These are phyloP conservation scores for Suillus americanus DNA, from an alignment of 768 basidiomycete species.

Conservation along the genomic window DNA sequence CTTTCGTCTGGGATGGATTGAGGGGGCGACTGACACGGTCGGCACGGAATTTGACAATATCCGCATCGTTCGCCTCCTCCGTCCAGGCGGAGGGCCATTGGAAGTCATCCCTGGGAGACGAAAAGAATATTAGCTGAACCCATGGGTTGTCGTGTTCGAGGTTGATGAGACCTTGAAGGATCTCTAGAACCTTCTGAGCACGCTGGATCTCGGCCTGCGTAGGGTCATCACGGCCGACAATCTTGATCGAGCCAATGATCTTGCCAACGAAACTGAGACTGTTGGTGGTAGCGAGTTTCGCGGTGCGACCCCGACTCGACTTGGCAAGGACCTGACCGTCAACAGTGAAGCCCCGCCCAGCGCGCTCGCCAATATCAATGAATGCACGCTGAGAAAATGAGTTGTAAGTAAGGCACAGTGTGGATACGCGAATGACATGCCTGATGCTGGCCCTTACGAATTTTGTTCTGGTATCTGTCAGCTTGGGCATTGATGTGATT, in stretches of 20 bases:
- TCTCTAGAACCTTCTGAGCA: conserved; percentile 26
- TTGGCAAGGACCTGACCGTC: conserved; percentile 16
- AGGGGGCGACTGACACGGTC: conserved; percentile 28
- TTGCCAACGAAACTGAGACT: conserved; percentile 30
- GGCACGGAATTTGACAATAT: conserved; percentile 18
- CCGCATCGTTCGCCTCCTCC: conserved; percentile 15
- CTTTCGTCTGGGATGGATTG: conserved; percentile 39
- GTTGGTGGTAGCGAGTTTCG: conserved; percentile 21
- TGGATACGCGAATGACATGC: conserved; percentile 25
- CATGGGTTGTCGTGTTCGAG: conserved; percentile 36
- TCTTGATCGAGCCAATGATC: conserved; percentile 37
- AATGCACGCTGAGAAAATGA: conserved; percentile 14
- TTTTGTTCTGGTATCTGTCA: conserved; percentile 29
- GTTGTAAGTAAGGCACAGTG: background rate
- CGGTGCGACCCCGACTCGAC: conserved; percentile 16
- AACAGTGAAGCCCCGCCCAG: conserved; percentile 23
- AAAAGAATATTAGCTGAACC: conserved; percentile 35
- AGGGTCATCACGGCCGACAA: conserved; percentile 54
- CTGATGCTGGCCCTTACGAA: conserved; percentile 35
- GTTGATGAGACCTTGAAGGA: conserved; percentile 34
- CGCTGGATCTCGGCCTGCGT: conserved; percentile 58
- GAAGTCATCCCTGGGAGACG: conserved; percentile 23
- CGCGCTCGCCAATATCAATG: conserved; percentile 22
- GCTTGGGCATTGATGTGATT: conserved; percentile 18
- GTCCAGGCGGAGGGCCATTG: conserved; percentile 38